Percentiles rank a stretch among this genome's conserved stretches.
These are phyloP conservation scores for Moringa oleifera DNA, from an alignment of 345 rosid genomes.

Conservation along the genomic window DNA sequence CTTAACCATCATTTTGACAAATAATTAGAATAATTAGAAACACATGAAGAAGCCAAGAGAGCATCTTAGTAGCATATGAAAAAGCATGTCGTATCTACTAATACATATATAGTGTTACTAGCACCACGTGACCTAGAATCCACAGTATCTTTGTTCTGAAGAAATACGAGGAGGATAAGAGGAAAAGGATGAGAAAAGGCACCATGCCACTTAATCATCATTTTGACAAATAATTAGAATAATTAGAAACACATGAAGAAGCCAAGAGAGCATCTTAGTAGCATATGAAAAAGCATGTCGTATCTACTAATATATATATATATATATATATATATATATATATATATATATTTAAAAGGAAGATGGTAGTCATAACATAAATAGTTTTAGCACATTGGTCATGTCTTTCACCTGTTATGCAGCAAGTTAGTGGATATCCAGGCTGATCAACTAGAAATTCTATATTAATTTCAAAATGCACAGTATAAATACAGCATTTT, in stretches of 20 bases:
- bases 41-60: conserved; percentile 6
- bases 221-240: too few species aligned
- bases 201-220: background rate
- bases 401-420: background rate
- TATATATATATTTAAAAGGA: too few species aligned
- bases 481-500: background rate
- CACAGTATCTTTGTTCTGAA: conserved; percentile 64
- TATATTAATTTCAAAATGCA: background rate
- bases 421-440: background rate
- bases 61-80: conserved; percentile 1
- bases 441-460: background rate
- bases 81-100: background rate
- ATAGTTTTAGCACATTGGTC: background rate
- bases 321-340: too few species aligned
- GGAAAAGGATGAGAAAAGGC: conserved; percentile 2
- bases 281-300: background rate
- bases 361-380: background rate
- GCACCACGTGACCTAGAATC: conserved; percentile 63
- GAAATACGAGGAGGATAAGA: conserved; percentile 15
- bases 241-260: conserved; percentile 1
- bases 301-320: background rate
- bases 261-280: conserved; percentile 7
- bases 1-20: too few species aligned
- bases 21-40: background rate
- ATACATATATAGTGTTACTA: conserved; percentile 24